Evolutionary conservation across 2,329 filamentous ascomycete genomes (phyloP).

Genomic region (Cercospora berteroae): DNA sequence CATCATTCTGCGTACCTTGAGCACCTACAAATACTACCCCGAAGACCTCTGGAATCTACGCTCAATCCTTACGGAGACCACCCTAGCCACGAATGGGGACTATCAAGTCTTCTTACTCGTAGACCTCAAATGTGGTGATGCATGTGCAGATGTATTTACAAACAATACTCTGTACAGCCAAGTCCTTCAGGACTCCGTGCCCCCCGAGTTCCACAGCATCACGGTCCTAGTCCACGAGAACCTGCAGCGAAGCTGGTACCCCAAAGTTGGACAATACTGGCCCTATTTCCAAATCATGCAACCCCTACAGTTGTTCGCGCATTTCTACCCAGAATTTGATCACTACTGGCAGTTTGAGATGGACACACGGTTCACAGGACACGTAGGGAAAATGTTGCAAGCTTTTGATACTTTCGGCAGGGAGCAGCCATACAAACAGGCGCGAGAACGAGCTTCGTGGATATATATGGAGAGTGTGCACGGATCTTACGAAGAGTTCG

Average conservation of each 20-base stretch:
- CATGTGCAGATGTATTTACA: slow-evolving; percentile 70
- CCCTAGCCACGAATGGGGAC: slow-evolving; percentile 73
- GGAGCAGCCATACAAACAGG: slow-evolving; percentile 63
- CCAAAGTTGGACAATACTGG: slow-evolving; percentile 71
- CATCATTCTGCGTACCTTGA: slow-evolving; percentile 72
- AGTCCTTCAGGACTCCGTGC: slow-evolving; percentile 43
- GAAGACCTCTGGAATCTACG: slow-evolving; percentile 77
- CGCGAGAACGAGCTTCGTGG: slow-evolving; percentile 69
- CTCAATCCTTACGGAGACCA: slow-evolving; percentile 77
- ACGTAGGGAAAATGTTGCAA: slow-evolving; percentile 56
- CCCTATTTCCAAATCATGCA: slow-evolving; percentile 63
- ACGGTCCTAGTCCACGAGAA: slow-evolving; percentile 87
- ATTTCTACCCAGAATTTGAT: slow-evolving; percentile 48
- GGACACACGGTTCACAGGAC: slow-evolving; percentile 72
- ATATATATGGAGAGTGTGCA: slow-evolving; percentile 67
- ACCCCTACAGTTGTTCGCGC: slow-evolving; percentile 47
- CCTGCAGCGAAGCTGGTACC: slow-evolving; percentile 71
- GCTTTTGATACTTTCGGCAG: slow-evolving; percentile 53
- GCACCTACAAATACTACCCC: slow-evolving; percentile 70
- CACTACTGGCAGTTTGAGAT: slow-evolving; percentile 80
- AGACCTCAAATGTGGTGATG: slow-evolving; percentile 79
- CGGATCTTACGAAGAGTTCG: neutral
- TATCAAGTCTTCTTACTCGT: slow-evolving; percentile 81
- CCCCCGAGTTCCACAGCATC: slow-evolving; percentile 79
- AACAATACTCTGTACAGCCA: slow-evolving; percentile 62